Base-by-base conservation (phyloP, 2,329 filamentous ascomycete species). In the Calonectria crousiana region DNA sequence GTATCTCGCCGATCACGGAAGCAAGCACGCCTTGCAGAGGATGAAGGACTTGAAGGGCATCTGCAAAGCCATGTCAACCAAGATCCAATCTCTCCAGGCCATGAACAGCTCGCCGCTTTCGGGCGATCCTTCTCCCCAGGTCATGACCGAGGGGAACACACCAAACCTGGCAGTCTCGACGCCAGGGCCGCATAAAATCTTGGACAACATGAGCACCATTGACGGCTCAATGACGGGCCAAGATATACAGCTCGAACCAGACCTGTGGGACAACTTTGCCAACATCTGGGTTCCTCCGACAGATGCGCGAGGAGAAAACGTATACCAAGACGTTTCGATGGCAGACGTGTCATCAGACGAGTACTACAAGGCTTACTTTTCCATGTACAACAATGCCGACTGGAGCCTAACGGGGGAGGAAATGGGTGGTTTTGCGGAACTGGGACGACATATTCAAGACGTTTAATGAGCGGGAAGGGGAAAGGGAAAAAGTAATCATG, bases 321-420 rank as follows among this genome's bases (percentile, higher is more conserved):
- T 76, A 2, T 76, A 79, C 38, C 75, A 80, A 32, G 79, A 81
- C 26, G 76, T 79, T 18, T 77, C 79, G 41, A 79, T 81, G 72
- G 70, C 74, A 30, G 79, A 81, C 34, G 62, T 80, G 8, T 76
- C 78, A 8, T 76, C 74, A 3, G 79, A 80, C 34, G 79, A 80
- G 71, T 80, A 80, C 58, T 80, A 79, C 71, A 80, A 80, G 67
- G 78, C 78, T 51, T 80, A 79, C 51, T 80, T 81, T 69, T 80
- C 79, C 23, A 80, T 80, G 79, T 80, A 80, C 23, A 80, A 80
- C 26, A 81, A 80, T 8, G 78, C 79, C 14, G 79, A 80, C 10
- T 80, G 79, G 79, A 79, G 80, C 52, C 78, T 80, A 10, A 80
- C 79, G 3, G 79, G 79, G 58, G 79, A 80, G 32, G 79, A 81